Conservation (phyloP, 139 green algal genomes). For the Tetraselmis chui region DNA sequence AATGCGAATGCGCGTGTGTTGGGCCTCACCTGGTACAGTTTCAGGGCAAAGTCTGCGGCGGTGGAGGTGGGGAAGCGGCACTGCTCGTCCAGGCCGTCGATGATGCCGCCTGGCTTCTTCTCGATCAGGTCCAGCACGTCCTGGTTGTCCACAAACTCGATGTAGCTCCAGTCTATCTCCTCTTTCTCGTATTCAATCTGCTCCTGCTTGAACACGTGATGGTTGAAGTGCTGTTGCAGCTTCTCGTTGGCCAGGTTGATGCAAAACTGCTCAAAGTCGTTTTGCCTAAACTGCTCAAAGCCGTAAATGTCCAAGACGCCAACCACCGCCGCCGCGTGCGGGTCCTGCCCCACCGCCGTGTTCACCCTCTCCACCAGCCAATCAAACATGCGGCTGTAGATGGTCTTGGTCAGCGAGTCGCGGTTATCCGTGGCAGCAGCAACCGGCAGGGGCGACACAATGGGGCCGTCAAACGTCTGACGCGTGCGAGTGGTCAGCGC, state of each 20-base stretch:
- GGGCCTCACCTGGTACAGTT: conserved; percentile 85
- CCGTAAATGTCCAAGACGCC: conserved; percentile 97
- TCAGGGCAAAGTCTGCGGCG: conserved; percentile 68
- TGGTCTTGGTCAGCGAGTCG: conserved; percentile 91
- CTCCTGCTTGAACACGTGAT: conserved; percentile 98
- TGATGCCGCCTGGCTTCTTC: conserved; percentile 71
- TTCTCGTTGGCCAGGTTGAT: conserved; percentile 99
- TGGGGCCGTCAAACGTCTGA: conserved; percentile 81
- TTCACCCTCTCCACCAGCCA: conserved; percentile 85
- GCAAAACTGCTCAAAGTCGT: conserved; percentile 97
- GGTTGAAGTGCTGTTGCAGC: conserved; percentile 99
- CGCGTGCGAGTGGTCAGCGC: conserved; percentile 86
- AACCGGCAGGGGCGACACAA: conserved; percentile 77
- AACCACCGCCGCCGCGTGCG: conserved; percentile 49
- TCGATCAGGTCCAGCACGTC: conserved; percentile 97
- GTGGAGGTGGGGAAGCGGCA: conserved; percentile 76
- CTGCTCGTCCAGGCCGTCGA: conserved; percentile 92
- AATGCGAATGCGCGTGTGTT: conserved; percentile 11
- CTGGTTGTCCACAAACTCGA: conserved; percentile 97
- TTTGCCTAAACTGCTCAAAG: conserved; percentile 87
- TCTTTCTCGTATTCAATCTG: conserved; percentile 97
- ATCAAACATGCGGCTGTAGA: conserved; percentile 95
- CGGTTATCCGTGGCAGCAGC: conserved; percentile 76
- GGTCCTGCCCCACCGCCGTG: conserved; percentile 64
- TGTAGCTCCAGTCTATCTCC: conserved; percentile 97